A percentile compares a stretch with the other conserved stretches of the same genome.
These are phyloP conservation scores for Stagonosporopsis vannaccii DNA, from an alignment of 2,329 filamentous ascomycete species.

Conservation along the genomic window DNA sequence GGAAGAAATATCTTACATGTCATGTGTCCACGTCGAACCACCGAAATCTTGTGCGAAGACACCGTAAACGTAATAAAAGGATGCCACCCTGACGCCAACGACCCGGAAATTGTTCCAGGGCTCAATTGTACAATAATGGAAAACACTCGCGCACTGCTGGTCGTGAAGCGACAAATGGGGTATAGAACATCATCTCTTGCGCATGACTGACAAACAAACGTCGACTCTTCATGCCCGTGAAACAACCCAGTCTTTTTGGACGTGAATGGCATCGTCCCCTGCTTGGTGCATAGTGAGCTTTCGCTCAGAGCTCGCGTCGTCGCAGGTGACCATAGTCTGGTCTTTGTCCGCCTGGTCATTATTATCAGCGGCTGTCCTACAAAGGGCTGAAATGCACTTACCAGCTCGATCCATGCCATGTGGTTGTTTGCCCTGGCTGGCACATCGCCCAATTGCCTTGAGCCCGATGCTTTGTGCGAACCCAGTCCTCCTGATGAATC, in stretches of 20 bases:
- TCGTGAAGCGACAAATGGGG: background rate
- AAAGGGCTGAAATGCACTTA: slow-evolving; percentile 4
- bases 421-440: slow-evolving; percentile 22
- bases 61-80: background rate
- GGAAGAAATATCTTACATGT: too few relatives aligned
- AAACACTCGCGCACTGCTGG: background rate
- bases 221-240: slow-evolving; percentile 7
- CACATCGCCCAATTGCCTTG: slow-evolving; percentile 10
- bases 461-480: slow-evolving; percentile 7
- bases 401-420: slow-evolving; percentile 33
- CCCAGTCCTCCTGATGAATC: background rate
- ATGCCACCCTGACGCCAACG: slow-evolving; percentile 10
- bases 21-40: too few relatives aligned
- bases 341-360: slow-evolving; percentile 30
- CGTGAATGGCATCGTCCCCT: slow-evolving; percentile 23
- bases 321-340: slow-evolving; percentile 22
- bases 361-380: background rate
- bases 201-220: too few relatives aligned
- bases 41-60: too few relatives aligned
- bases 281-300: slow-evolving; percentile 24
- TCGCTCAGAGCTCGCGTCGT: slow-evolving; percentile 31
- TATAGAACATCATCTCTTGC: background rate
- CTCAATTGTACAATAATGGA: background rate
- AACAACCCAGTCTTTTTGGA: slow-evolving; percentile 28
- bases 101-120: background rate